Percentiles rank a stretch among this genome's conserved stretches.
Conservation (phyloP, 805 yeast genomes). For the Metschnikowia henanensis region DNA sequence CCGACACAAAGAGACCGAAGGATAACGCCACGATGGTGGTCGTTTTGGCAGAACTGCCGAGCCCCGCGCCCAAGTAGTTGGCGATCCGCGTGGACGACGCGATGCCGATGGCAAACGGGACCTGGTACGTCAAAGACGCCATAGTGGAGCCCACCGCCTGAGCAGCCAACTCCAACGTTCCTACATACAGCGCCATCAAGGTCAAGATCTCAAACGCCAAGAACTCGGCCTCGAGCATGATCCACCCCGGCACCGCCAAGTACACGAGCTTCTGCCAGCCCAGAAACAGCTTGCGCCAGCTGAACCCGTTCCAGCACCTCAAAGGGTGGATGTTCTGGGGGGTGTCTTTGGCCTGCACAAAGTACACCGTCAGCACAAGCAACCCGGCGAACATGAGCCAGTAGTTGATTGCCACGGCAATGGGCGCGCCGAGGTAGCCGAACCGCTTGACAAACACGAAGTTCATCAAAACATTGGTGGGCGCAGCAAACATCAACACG, state of each 20-base stretch:
- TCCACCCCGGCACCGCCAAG: conserved; percentile 54
- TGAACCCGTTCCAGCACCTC: conserved; percentile 48
- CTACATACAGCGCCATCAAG: conserved; percentile 53
- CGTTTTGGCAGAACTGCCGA: conserved; percentile 34
- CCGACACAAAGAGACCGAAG: conserved; percentile 37
- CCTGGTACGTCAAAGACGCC: conserved; percentile 48
- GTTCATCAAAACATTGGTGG: conserved; percentile 50
- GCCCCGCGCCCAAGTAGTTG: conserved; percentile 52
- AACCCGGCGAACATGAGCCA: conserved; percentile 55
- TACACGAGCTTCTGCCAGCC: conserved; percentile 46
- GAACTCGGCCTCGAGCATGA: conserved; percentile 63
- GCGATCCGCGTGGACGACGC: conserved; percentile 60
- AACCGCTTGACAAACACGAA: conserved; percentile 41
- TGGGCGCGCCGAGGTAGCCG: conserved; percentile 59
- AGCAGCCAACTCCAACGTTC: conserved; percentile 53
- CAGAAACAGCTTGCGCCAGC: conserved; percentile 38
- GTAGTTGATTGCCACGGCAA: conserved; percentile 57
- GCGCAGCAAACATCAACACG: conserved; percentile 53
- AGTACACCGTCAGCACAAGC: conserved; percentile 34
- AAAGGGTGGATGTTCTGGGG: conserved; percentile 50
- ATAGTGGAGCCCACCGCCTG: conserved; percentile 48
- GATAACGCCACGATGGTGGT: conserved; percentile 37
- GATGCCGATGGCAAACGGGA: conserved; percentile 59
- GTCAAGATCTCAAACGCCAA: conserved; percentile 58
- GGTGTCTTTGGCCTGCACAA: conserved; percentile 39